Conservation (phyloP, 257 asterid species). For the Solanum pennellii region DNA sequence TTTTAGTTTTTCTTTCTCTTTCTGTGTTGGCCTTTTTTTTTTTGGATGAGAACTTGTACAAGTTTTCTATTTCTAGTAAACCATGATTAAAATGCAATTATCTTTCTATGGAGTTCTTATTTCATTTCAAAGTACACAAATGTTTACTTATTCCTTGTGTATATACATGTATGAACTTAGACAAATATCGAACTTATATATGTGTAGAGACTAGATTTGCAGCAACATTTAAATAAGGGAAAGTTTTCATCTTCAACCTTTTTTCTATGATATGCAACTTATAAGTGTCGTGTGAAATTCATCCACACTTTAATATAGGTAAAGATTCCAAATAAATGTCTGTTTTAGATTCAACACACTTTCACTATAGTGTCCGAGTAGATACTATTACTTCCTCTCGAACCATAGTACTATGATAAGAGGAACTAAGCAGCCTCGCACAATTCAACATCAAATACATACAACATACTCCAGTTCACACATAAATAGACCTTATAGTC, state of each 20-base stretch:
- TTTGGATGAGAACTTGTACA: neutral
- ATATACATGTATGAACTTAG: neutral
- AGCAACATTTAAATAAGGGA: neutral
- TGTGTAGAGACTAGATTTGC: neutral
- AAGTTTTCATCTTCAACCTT: accelerated
- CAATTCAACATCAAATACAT: neutral
- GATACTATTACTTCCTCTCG: no score
- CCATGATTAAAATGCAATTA: neutral
- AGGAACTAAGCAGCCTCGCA: neutral
- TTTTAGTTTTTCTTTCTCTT: neutral
- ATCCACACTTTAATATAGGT: neutral
- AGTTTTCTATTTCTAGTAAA: neutral
- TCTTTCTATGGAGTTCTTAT: neutral
- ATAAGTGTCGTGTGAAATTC: neutral
- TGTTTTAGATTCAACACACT: neutral
- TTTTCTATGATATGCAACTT: neutral
- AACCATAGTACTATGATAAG: neutral
- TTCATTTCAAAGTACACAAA: neutral
- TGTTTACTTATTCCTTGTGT: neutral
- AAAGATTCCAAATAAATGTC: neutral
- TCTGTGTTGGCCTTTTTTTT: neutral
- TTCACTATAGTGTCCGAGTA: neutral
- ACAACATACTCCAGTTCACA: neutral
- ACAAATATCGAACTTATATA: neutral
- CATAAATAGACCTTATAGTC: neutral